These are phyloP conservation scores for Solanum stenotomum DNA, from an alignment of 257 asterid genomes.

Conservation along the genomic window DNA sequence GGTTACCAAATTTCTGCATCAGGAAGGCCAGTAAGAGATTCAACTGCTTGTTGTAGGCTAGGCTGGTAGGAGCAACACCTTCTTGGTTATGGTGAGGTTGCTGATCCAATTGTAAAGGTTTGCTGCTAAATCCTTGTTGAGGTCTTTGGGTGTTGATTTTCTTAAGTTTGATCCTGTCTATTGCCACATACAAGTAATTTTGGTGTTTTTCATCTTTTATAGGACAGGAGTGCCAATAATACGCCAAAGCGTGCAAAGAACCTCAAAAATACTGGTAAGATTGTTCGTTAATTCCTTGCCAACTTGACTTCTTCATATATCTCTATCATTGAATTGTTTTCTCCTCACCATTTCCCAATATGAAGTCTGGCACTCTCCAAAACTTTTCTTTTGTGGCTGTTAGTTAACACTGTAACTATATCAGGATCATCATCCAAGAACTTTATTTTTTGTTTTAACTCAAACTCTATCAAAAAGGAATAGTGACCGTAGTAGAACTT, in stretches of 20 bases:
- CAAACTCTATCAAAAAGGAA: neutral
- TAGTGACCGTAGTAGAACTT: neutral
- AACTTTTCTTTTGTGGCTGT: neutral
- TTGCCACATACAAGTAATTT: neutral
- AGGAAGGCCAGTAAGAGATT: slow-evolving; percentile 76
- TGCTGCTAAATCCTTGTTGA: neutral
- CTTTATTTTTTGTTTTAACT: neutral
- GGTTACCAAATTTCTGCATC: slow-evolving; percentile 61
- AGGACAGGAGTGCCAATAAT: slow-evolving; percentile 58
- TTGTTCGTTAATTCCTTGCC: neutral
- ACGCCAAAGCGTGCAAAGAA: slow-evolving; percentile 62
- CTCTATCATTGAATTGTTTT: neutral
- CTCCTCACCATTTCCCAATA: neutral
- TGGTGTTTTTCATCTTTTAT: slow-evolving; percentile 1
- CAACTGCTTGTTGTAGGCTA: slow-evolving; percentile 89
- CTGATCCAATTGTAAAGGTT: slow-evolving; percentile 47
- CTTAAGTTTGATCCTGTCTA: neutral
- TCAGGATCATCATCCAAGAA: neutral
- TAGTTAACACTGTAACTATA: neutral
- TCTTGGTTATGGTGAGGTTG: slow-evolving; percentile 40
- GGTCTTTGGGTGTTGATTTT: neutral
- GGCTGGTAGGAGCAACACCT: slow-evolving; percentile 77
- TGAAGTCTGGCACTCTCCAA: neutral
- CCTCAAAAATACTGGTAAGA: slow-evolving; percentile 59
- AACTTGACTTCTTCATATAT: neutral